These are phyloP conservation scores for Capsicum baccatum DNA, from an alignment of 257 asterid genomes.

Conservation along the genomic window DNA sequence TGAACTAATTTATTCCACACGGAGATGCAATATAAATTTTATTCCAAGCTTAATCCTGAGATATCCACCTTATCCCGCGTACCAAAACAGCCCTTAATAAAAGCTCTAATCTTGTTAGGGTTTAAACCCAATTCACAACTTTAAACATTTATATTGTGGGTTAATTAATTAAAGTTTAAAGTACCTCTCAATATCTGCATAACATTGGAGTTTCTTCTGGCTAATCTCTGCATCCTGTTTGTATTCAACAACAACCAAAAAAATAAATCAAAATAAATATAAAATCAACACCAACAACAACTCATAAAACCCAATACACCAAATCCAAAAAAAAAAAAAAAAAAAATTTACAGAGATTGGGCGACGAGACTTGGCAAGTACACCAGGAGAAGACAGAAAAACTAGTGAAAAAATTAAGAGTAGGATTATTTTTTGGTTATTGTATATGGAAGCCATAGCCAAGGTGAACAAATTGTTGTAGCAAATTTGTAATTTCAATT, in stretches of 20 bases:
- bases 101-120: background rate
- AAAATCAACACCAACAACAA: background rate
- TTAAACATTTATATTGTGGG: background rate
- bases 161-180: background rate
- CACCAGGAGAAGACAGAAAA: conserved; percentile 43
- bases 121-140: background rate
- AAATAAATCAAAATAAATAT: background rate
- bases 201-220: conserved; percentile 75
- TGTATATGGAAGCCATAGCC: conserved; percentile 31
- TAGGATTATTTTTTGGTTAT: background rate
- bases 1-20: no score
- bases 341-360: conserved; percentile 68
- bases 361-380: conserved; percentile 68
- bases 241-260: conserved; percentile 5
- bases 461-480: background rate
- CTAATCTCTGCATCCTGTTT: conserved; percentile 70
- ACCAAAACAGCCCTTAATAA: background rate
- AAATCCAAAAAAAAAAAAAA: no score
- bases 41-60: no score
- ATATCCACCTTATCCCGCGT: no score
- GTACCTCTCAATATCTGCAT: conserved; percentile 86
- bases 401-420: conserved; percentile 36
- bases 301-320: no score
- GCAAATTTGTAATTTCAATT: background rate
- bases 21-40: no score